phyloP scores from a whole-genome alignment of 192 early-diverging fungal species.

The Pilaira anomala region DNA sequence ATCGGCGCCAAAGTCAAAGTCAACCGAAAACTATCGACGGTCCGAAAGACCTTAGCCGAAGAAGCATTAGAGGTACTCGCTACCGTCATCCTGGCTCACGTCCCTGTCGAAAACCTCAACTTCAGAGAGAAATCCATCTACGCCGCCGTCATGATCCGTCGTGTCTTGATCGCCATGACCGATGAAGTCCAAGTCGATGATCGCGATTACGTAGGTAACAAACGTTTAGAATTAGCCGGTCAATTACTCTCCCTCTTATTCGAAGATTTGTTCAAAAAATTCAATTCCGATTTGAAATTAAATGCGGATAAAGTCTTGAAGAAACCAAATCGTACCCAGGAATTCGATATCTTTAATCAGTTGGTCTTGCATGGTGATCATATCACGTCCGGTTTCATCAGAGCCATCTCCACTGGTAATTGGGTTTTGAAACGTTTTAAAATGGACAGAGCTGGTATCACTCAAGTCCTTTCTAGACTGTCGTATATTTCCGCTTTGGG shows the following conservation, averaged over 20 bases:
- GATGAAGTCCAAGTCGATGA: conserved; percentile 86
- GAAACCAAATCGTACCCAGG: conserved; percentile 79
- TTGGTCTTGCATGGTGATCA: conserved; percentile 68
- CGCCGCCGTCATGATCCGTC: conserved; percentile 89
- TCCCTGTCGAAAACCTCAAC: conserved; percentile 84
- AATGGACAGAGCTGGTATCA: conserved; percentile 98
- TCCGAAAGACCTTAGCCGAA: conserved; percentile 61
- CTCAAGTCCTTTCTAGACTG: conserved; percentile 89
- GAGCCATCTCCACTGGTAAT: conserved; percentile 95
- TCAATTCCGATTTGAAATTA: conserved; percentile 82
- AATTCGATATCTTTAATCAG: conserved; percentile 85
- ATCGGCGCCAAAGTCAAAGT: conserved; percentile 79
- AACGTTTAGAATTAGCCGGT: conserved; percentile 94
- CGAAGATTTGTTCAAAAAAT: conserved; percentile 97
- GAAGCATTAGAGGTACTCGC: conserved; percentile 87
- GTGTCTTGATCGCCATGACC: conserved; percentile 83
- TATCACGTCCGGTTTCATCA: conserved; percentile 89
- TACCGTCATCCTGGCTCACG: conserved; percentile 83
- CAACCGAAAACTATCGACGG: conserved; percentile 49
- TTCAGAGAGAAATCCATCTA: conserved; percentile 92
- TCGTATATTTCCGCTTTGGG: conserved; percentile 93
- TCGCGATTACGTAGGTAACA: conserved; percentile 98
- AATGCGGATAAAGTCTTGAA: conserved; percentile 90
- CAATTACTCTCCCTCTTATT: conserved; percentile 91
- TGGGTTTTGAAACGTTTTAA: conserved; percentile 99